Percentiles rank a stretch among this genome's conserved stretches.
Evolutionary conservation across 257 asterid genomes (phyloP).

Genomic region (Lavandula angustifolia): DNA sequence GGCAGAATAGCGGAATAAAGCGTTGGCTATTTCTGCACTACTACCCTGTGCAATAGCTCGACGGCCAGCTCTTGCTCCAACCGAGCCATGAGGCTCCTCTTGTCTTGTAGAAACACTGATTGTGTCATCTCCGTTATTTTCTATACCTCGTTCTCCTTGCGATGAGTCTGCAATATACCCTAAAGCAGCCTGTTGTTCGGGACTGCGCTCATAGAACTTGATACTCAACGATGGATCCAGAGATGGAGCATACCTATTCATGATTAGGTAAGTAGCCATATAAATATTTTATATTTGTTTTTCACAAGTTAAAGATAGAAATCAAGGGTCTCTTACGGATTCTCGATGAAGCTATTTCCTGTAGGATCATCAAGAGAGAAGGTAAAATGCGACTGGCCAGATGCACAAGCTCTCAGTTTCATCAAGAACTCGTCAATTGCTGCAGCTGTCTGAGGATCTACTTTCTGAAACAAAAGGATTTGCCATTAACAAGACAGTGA

Average conservation of each 20-base stretch:
- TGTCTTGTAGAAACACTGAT: constrained; percentile 35
- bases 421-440: constrained; percentile 80
- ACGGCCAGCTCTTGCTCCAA: constrained; percentile 86
- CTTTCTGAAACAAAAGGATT: constrained; percentile 56
- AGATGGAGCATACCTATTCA: constrained; percentile 80
- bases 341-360: constrained; percentile 98
- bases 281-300: neutral
- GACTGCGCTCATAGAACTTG: constrained; percentile 82
- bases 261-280: constrained; percentile 14
- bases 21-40: constrained; percentile 73
- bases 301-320: constrained; percentile 3
- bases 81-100: constrained; percentile 84
- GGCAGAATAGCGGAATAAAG: constrained; percentile 83
- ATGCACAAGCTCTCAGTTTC: constrained; percentile 80
- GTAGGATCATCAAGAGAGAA: constrained; percentile 91
- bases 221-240: constrained; percentile 75
- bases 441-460: constrained; percentile 75
- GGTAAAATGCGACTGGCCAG: constrained; percentile 67
- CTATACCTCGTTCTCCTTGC: constrained; percentile 45
- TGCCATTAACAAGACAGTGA: constrained; percentile 17
- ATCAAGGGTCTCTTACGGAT: constrained; percentile 65
- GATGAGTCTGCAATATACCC: constrained; percentile 71
- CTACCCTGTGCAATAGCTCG: constrained; percentile 93
- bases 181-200: constrained; percentile 76
- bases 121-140: constrained; percentile 36